Conservation (phyloP, 1,284 basidiomycete species). For the Irpex sp. region DNA sequence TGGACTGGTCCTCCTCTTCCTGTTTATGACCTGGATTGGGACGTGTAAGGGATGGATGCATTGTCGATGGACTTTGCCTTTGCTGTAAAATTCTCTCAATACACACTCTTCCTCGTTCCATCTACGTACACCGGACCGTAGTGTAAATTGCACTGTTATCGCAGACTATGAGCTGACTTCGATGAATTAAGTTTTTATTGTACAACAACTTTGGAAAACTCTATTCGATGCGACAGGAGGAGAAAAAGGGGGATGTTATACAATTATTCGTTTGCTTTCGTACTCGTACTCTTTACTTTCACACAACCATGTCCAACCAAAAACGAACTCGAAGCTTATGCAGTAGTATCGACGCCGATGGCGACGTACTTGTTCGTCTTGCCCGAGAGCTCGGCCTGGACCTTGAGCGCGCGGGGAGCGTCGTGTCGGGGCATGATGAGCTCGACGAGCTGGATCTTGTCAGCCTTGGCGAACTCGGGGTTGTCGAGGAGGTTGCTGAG, state of each 20-base stretch:
- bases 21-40: too few species aligned
- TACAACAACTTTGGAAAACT: not conserved
- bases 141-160: too few species aligned
- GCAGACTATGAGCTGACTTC: not conserved
- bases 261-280: not conserved
- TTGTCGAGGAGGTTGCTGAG: constrained; percentile 62
- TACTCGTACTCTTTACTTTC: not conserved
- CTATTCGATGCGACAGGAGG: not conserved
- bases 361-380: constrained; percentile 41
- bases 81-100: too few species aligned
- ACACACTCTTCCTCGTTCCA: too few species aligned
- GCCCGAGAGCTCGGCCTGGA: constrained; percentile 47
- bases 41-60: too few species aligned
- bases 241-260: not conserved
- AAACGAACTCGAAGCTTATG: not conserved
- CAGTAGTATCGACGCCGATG: not conserved
- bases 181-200: not conserved
- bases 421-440: constrained; percentile 73
- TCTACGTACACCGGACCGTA: too few species aligned
- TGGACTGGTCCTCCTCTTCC: too few species aligned
- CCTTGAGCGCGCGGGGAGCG: constrained; percentile 62
- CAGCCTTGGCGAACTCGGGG: constrained; percentile 50
- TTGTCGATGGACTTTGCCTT: too few species aligned
- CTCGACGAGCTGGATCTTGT: constrained; percentile 76
- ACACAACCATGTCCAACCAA: not conserved